Conservation (phyloP, 1,284 basidiomycete species). For the Porodaedalea pini region DNA sequence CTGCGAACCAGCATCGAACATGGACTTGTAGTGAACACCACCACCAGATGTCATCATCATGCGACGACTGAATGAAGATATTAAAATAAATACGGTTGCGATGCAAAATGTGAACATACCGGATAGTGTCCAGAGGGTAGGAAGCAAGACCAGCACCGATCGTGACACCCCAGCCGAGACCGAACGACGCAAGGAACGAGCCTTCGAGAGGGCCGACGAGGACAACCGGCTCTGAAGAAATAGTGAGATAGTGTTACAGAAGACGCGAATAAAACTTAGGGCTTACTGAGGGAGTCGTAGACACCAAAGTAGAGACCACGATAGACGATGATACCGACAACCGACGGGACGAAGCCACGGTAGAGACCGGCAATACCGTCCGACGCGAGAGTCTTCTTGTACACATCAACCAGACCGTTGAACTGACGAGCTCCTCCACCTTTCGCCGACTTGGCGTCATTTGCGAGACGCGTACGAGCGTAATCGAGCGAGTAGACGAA, state of each 20-base stretch:
- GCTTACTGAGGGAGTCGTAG: constrained; percentile 87
- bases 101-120: constrained; percentile 43
- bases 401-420: constrained; percentile 93
- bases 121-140: constrained; percentile 92
- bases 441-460: constrained; percentile 93
- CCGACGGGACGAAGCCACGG: constrained; percentile 93
- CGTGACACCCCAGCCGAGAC: constrained; percentile 92
- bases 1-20: constrained; percentile 80
- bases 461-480: constrained; percentile 96
- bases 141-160: constrained; percentile 94
- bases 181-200: constrained; percentile 88
- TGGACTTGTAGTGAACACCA: constrained; percentile 85
- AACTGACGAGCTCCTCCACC: constrained; percentile 90
- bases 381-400: constrained; percentile 87
- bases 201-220: constrained; percentile 86
- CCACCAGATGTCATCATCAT: constrained; percentile 95
- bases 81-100: constrained; percentile 24
- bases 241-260: constrained; percentile 23
- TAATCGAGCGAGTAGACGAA: constrained; percentile 98
- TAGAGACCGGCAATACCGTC: constrained; percentile 90
- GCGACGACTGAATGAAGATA: constrained; percentile 62
- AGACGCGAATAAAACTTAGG: background rate
- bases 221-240: constrained; percentile 77
- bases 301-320: constrained; percentile 96
- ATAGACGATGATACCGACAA: constrained; percentile 94